Base-by-base conservation (phyloP, 176 grass and related monocot species). In the Calamus simplicifolius region DNA sequence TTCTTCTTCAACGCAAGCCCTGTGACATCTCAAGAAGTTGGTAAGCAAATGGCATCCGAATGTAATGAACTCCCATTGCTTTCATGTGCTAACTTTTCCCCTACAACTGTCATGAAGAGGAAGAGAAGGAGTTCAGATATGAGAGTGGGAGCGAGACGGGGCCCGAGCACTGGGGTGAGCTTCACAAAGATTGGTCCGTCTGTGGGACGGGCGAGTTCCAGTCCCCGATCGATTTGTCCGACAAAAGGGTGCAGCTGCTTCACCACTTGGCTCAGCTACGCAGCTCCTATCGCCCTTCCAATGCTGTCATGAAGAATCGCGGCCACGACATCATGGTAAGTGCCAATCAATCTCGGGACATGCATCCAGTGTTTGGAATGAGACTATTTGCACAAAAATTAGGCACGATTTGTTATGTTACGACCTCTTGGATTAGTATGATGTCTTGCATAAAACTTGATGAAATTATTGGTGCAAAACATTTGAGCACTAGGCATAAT, bases 311-410 rank as follows among this genome's bases (percentile, higher is more conserved):
- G 49, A 64, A 56, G 56, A 87, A 81, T 58, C 82, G 83, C 50
- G 91, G 91, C 64, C 86, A 85, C 55, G 86, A 96, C 68, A 80
- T 90, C 52, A 81, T 77, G 86, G 75, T 89, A 25, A 67, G 73
- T 2, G 12, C 35, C 7, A 2, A 43, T 43, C 35, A 12, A 43
- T 43, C 35, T 43, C 6, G 8, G 8, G 35, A 43, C 8, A n/a
- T n/a, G n/a, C n/a, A 43, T 43, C 8, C 35, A 43, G 35, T 43
- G 1, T 10, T 31, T 31, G 29, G 29, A 31, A 5, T 31, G 29
- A 31, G 6, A 1, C 29, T 31, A 31, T 31, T 31, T 31, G 29
- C 29, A 31, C 1, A 31, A 31, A 31, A 5, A 31, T 31, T 38
- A 10, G 6, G 2, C 8, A 29, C 1, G 28, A 29, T 1, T 29